A percentile compares a stretch with the other conserved stretches of the same genome.
These are phyloP conservation scores for Truncatella angustata DNA, from an alignment of 2,329 filamentous ascomycete genomes.

Conservation along the genomic window DNA sequence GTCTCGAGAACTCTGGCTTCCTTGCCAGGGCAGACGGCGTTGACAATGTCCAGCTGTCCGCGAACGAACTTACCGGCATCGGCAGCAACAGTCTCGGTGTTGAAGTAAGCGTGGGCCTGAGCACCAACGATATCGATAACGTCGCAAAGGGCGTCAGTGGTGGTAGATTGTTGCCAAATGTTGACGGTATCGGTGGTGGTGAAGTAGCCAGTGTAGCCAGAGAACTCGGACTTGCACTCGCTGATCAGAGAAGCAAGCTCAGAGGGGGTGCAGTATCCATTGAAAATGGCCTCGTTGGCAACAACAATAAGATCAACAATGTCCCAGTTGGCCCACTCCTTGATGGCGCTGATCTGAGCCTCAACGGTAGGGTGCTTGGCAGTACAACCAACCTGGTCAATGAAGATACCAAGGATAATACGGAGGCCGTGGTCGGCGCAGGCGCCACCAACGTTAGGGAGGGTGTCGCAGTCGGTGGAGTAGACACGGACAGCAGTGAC, in stretches of 20 bases:
- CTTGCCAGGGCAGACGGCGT: constrained; percentile 68
- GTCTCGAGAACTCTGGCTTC: constrained; percentile 82
- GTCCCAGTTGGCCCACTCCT: constrained; percentile 70
- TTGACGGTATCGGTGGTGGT: constrained; percentile 86
- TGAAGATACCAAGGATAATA: constrained; percentile 86
- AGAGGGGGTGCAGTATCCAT: constrained; percentile 61
- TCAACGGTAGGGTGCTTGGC: constrained; percentile 60
- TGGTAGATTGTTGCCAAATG: constrained; percentile 67
- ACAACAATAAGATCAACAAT: constrained; percentile 78
- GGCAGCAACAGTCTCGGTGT: constrained; percentile 60
- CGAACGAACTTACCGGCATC: constrained; percentile 75
- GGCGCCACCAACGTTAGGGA: constrained; percentile 71
- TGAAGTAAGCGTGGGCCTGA: constrained; percentile 97
- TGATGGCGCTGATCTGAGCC: constrained; percentile 72
- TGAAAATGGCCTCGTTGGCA: constrained; percentile 88
- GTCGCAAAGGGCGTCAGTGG: constrained; percentile 60
- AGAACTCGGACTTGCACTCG: constrained; percentile 64
- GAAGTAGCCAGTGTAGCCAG: constrained; percentile 70
- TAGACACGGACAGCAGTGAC: constrained; percentile 79
- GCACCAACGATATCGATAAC: constrained; percentile 76
- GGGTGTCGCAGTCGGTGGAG: constrained; percentile 85
- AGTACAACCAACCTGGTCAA: constrained; percentile 63
- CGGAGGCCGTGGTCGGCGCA: constrained; percentile 66
- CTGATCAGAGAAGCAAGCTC: constrained; percentile 71
- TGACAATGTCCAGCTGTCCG: constrained; percentile 69